Conservation (phyloP, 257 asterid genomes). For the Jacaranda copaia region DNA sequence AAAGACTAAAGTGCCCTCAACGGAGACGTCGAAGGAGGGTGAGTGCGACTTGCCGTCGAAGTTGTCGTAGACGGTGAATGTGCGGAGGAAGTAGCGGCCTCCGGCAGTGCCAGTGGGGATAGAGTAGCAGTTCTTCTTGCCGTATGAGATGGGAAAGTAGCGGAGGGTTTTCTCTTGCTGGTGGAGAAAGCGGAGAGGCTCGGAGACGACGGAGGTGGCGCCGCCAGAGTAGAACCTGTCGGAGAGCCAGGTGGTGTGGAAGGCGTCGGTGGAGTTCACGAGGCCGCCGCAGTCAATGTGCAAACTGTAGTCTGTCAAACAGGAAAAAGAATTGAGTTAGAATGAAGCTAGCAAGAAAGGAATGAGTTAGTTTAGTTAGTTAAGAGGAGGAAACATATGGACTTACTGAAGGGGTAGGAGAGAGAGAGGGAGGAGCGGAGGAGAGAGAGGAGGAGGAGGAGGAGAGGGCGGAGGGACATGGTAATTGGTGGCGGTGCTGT, state of each 20-base stretch:
- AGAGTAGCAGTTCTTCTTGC: constrained; percentile 89
- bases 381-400: neutral
- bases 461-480: constrained; percentile 35
- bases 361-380: constrained; percentile 19
- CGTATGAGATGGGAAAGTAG: constrained; percentile 78
- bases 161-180: constrained; percentile 90
- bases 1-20: constrained; percentile 84
- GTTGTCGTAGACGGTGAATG: constrained; percentile 89
- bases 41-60: constrained; percentile 80
- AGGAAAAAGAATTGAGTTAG: neutral
- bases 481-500: constrained; percentile 32
- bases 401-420: constrained; percentile 48
- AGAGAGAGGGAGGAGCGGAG: constrained; percentile 36
- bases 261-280: constrained; percentile 72
- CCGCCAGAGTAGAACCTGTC: constrained; percentile 89
- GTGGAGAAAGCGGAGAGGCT: constrained; percentile 82
- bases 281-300: constrained; percentile 88
- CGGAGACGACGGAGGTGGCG: constrained; percentile 74
- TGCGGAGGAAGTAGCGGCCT: constrained; percentile 68
- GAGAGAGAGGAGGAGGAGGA: constrained; percentile 40
- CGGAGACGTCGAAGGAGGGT: constrained; percentile 93
- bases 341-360: neutral
- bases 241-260: constrained; percentile 78
- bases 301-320: constrained; percentile 36
- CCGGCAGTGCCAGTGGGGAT: constrained; percentile 52